Evolutionary conservation across 768 basidiomycete species (phyloP).

Genomic region (Rhodotorula kratochvilovae): DNA sequence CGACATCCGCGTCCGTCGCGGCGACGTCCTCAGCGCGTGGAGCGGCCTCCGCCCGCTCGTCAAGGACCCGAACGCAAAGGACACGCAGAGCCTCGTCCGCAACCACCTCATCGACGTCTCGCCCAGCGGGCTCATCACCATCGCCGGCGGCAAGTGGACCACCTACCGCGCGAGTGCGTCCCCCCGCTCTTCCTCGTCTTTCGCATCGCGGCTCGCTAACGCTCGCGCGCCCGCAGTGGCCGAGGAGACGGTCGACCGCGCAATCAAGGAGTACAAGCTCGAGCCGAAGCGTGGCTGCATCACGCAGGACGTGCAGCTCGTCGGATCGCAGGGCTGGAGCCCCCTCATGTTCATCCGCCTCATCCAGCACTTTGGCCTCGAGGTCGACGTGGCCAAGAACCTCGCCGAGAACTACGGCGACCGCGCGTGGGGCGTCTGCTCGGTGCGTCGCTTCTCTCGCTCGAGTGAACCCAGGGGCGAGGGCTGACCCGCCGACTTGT

Average conservation of each 20-base stretch:
- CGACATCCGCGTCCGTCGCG: conserved; percentile 88
- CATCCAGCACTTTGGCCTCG: conserved; percentile 69
- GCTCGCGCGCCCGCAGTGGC: conserved; percentile 88
- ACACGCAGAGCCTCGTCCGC: conserved; percentile 81
- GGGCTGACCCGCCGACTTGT: too few species aligned
- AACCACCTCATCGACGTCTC: conserved; percentile 87
- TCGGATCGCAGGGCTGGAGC: conserved; percentile 92
- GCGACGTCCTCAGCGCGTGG: conserved; percentile 95
- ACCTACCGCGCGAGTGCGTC: conserved; percentile 61
- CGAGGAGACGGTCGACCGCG: conserved; percentile 83
- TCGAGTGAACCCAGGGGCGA: too few species aligned
- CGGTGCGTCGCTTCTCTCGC: conserved; percentile 43
- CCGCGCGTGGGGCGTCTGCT: conserved; percentile 89
- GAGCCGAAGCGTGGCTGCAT: conserved; percentile 60
- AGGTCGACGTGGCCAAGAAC: conserved; percentile 80
- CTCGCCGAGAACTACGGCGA: conserved; percentile 92
- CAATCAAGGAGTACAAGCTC: conserved; percentile 71
- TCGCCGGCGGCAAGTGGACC: conserved; percentile 87
- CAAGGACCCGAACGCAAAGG: conserved; percentile 66
- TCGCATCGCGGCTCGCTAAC: conserved; percentile 43
- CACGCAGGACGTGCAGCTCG: conserved; percentile 72
- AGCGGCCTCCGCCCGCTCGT: conserved; percentile 86
- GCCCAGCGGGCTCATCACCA: conserved; percentile 70
- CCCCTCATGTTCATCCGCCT: conserved; percentile 95
- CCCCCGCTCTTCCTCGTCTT: neutral